A percentile compares a stretch with the other conserved stretches of the same genome.
phyloP scores from a whole-genome alignment of 768 basidiomycete species.

The Hypsizygus marmoreus region DNA sequence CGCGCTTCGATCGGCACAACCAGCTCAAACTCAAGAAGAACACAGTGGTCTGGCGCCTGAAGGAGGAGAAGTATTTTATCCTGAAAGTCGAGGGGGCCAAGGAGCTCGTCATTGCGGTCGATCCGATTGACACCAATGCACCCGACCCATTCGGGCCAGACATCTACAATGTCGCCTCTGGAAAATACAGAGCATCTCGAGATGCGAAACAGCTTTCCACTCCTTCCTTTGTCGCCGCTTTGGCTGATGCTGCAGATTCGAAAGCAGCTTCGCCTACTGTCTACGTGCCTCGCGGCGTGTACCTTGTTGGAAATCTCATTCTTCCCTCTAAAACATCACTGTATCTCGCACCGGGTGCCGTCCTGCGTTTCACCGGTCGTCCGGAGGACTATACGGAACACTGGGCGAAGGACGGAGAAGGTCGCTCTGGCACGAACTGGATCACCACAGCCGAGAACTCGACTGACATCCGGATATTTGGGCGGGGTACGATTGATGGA shows the following conservation, averaged over 20 bases:
- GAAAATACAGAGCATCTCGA: slow-evolving; percentile 16
- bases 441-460: slow-evolving; percentile 18
- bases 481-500: slow-evolving; percentile 19
- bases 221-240: slow-evolving; percentile 13
- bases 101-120: slow-evolving; percentile 20
- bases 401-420: slow-evolving; percentile 13
- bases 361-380: slow-evolving; percentile 16
- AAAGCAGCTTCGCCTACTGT: slow-evolving; percentile 9
- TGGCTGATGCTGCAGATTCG: slow-evolving; percentile 9
- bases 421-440: slow-evolving; percentile 17
- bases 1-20: slow-evolving; percentile 18
- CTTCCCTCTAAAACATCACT: slow-evolving; percentile 19
- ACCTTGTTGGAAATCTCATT: slow-evolving; percentile 18
- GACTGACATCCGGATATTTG: slow-evolving; percentile 19
- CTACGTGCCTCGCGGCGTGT: slow-evolving; percentile 18
- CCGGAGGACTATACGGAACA: slow-evolving; percentile 12
- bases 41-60: slow-evolving; percentile 11
- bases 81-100: slow-evolving; percentile 14
- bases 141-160: slow-evolving; percentile 9
- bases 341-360: slow-evolving; percentile 21
- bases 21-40: slow-evolving; percentile 12
- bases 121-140: slow-evolving; percentile 12
- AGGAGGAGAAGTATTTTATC: slow-evolving; percentile 16
- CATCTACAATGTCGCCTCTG: slow-evolving; percentile 18
- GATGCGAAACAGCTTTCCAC: slow-evolving; percentile 9